Conservation (phyloP, 371 early-diverging fungal genomes). For the Catenaria anguillulae region DNA sequence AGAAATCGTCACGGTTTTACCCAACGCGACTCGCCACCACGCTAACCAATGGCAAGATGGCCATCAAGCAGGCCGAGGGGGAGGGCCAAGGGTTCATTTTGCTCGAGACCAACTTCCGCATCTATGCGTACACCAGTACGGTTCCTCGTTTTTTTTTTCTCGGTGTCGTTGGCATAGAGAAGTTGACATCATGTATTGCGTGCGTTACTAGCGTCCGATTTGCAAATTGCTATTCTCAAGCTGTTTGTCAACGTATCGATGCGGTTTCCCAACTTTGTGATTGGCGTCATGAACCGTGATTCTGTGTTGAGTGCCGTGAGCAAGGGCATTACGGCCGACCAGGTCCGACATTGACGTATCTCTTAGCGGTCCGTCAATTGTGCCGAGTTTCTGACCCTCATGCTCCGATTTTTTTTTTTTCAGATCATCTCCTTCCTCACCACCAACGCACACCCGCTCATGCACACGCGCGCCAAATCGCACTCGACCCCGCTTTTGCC, state of each 20-base stretch:
- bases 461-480: slow-evolving; percentile 57
- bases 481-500: slow-evolving; percentile 63
- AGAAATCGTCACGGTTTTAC: slow-evolving; percentile 61
- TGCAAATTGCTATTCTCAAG: slow-evolving; percentile 92
- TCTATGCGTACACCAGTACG: slow-evolving; percentile 88
- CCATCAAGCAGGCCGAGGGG: slow-evolving; percentile 18
- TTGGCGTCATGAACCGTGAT: slow-evolving; percentile 82
- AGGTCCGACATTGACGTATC: slow-evolving; percentile 43
- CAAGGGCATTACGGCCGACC: slow-evolving; percentile 93
- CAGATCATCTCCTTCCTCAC: slow-evolving; percentile 78
- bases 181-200: no score
- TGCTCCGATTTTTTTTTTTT: slow-evolving; percentile 14
- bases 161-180: no score
- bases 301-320: slow-evolving; percentile 72
- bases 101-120: slow-evolving; percentile 79
- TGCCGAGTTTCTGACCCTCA: neutral
- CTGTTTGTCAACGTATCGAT: slow-evolving; percentile 74
- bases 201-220: slow-evolving; percentile 50
- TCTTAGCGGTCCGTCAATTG: neutral
- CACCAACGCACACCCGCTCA: slow-evolving; percentile 83
- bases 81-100: slow-evolving; percentile 57
- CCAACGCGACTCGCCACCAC: slow-evolving; percentile 85
- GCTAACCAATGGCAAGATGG: slow-evolving; percentile 51
- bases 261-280: slow-evolving; percentile 89
- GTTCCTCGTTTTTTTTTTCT: neutral